phyloP scores from a whole-genome alignment of 331 rosid genomes.

The Quercus phellos region DNA sequence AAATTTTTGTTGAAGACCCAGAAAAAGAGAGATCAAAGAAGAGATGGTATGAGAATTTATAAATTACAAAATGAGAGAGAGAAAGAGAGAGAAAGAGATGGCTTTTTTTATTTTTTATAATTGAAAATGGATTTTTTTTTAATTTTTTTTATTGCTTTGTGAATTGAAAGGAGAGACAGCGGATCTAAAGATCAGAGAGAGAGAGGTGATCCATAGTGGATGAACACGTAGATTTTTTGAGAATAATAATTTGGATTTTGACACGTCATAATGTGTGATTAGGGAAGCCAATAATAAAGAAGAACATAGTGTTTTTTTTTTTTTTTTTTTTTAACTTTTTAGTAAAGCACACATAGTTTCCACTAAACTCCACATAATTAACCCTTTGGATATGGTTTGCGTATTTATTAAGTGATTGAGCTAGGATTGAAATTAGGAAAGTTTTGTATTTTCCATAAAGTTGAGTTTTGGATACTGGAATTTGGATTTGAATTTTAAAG shows the following conservation, averaged over 20 bases:
- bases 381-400: no score
- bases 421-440: no score
- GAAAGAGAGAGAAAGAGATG: neutral
- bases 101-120: neutral
- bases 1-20: constrained; percentile 16
- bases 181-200: neutral
- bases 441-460: no score
- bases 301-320: neutral
- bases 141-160: neutral
- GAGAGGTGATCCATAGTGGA: constrained; percentile 15
- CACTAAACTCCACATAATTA: no score
- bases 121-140: neutral
- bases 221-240: constrained; percentile 30
- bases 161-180: neutral
- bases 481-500: no score
- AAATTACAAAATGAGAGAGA: constrained; percentile 5
- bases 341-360: no score
- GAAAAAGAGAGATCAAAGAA: constrained; percentile 9
- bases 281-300: neutral
- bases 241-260: neutral
- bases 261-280: neutral
- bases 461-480: no score
- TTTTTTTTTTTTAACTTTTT: no score
- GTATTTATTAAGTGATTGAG: no score
- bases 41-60: constrained; percentile 17